Conservation (phyloP, 495 filamentous ascomycete species). For the Pseudotulostoma volvatum region DNA sequence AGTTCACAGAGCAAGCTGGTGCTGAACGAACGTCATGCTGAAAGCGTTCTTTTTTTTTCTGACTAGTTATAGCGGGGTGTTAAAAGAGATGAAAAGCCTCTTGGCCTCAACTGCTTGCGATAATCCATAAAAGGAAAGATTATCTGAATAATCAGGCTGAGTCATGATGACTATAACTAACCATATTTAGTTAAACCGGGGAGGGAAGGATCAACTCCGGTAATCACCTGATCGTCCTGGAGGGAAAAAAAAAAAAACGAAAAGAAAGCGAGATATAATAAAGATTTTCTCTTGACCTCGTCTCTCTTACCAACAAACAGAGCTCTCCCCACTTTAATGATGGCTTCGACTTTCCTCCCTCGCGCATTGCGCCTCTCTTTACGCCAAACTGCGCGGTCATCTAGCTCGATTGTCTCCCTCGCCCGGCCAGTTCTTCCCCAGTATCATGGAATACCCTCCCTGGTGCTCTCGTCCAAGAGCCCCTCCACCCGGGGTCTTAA, state of each 20-base stretch:
- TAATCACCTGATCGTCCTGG: constrained; percentile 7
- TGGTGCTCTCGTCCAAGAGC: constrained; percentile 2
- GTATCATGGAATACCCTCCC: no score
- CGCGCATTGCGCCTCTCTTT: constrained; percentile 19
- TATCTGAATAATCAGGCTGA: no score
- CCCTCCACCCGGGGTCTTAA: constrained; percentile 30
- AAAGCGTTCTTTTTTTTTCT: no score
- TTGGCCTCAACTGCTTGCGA: no score
- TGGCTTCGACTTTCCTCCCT: constrained; percentile 50
- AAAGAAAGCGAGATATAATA: neutral
- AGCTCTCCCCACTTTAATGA: constrained; percentile 31
- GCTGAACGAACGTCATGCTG: no score
- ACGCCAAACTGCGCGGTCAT: constrained; percentile 21
- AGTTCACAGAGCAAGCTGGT: no score
- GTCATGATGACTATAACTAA: no score
- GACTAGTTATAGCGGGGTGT: no score
- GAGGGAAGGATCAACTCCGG: constrained; percentile 23
- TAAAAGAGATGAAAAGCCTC: no score
- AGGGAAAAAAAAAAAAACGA: constrained; percentile 2
- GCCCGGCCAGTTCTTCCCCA: constrained; percentile 43
- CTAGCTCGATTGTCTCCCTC: constrained; percentile 17
- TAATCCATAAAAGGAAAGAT: no score
- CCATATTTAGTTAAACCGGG: no score
- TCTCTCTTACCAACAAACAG: constrained; percentile 4
- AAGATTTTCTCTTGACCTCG: constrained; percentile 11